Base-by-base conservation (phyloP, 1,139 yeast species). In the Yamadazyma buinensis region DNA sequence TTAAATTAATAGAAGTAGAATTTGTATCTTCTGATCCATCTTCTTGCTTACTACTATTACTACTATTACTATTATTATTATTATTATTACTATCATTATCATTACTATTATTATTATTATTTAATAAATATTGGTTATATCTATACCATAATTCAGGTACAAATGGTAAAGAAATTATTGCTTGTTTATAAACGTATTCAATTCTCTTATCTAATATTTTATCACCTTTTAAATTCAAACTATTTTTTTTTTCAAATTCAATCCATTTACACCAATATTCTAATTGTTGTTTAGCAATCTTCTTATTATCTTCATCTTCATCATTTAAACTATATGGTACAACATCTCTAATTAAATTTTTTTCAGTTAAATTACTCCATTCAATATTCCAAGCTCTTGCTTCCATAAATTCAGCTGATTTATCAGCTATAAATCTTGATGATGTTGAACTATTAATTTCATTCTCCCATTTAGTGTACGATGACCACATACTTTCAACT, bases 101-200 rank as follows among this genome's bases (percentile, higher is more conserved):
- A n/a, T 59, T 59, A n/a, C 59, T 58, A 36, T 65, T 71, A 38
- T 62, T 69, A 20, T 18, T 23, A 11, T 36, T 38, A 36, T 61
- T 59, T 18, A 41, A 42, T 29, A 61, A 55, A 45, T 54, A 68
- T 34, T 59, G 59, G 34, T 49, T 54, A 43, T 54, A 87, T 38
- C 82, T 80, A 56, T 80, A 88, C 97, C 97, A 92, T 25, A 85
- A 59, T 51, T 86, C 95, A 0, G 97, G 87, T 29, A 75, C 77
- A 55, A 84, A 86, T 20, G 86, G 72, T 48, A 86, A 64, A 31
- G 75, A 61, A 51, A 81, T 79, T 8, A 81, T 66, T 1, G 95
- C 80, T 54, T 86, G 88, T 48, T 75, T 75, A 57, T 76, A 86
- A 17, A 83, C 85, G 54, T 80, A 85, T 36, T 74, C 75, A n/a